phyloP scores from a whole-genome alignment of 805 yeast genomes.

The Nakazawaea ernobii region DNA sequence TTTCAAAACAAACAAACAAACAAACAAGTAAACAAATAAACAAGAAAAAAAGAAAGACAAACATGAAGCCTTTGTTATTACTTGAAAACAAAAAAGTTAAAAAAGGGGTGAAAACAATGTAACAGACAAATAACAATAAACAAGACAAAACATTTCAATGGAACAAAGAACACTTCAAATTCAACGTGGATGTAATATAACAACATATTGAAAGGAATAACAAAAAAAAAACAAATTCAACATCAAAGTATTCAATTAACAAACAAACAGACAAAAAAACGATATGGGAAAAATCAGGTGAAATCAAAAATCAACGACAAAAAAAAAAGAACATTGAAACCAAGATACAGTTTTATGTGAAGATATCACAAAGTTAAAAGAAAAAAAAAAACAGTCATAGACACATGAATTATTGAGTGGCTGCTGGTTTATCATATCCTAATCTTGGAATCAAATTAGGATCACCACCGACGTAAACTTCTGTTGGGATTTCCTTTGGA shows the following conservation, averaged over 20 bases:
- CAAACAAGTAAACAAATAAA: background rate
- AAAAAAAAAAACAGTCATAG: conserved; percentile 14
- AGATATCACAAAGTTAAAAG: conserved; percentile 10
- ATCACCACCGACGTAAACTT: conserved; percentile 82
- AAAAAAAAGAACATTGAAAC: conserved; percentile 13
- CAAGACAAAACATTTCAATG: too few species aligned
- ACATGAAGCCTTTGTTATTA: background rate
- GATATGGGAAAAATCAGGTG: background rate
- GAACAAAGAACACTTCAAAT: too few species aligned
- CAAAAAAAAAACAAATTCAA: too few species aligned
- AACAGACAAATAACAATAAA: too few species aligned
- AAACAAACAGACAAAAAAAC: too few species aligned
- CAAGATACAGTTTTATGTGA: conserved; percentile 11
- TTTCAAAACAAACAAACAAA: background rate
- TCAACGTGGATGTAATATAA: too few species aligned
- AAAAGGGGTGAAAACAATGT: too few species aligned
- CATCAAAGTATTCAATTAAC: too few species aligned
- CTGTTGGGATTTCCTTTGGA: conserved; percentile 87
- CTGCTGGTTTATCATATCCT: conserved; percentile 57
- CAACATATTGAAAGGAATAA: too few species aligned
- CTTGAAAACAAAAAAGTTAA: too few species aligned
- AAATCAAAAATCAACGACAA: conserved; percentile 16
- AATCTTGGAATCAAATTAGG: conserved; percentile 78
- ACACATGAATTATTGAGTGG: conserved; percentile 20
- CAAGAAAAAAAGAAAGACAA: background rate